Evolutionary conservation across 2,329 filamentous ascomycete genomes (phyloP).

Genomic region (Pezicula radicicola): DNA sequence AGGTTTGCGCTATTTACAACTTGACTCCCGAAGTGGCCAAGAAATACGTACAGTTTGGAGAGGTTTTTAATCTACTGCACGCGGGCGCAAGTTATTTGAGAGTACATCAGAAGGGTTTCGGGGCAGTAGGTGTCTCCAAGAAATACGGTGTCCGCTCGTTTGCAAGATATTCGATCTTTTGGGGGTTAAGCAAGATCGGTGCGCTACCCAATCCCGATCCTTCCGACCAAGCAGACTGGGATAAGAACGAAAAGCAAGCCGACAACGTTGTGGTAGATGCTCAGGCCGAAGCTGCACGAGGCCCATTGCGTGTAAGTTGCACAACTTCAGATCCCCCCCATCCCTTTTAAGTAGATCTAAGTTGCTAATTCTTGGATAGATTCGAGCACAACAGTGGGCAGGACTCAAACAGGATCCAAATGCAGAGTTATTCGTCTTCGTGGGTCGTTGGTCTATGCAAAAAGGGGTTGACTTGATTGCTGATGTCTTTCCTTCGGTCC

Average conservation of each 20-base stretch:
- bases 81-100: conserved; percentile 60
- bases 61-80: conserved; percentile 67
- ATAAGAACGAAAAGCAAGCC: conserved; percentile 63
- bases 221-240: conserved; percentile 51
- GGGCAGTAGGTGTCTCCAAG: conserved; percentile 64
- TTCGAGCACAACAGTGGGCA: conserved; percentile 66
- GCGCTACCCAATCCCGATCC: conserved; percentile 66
- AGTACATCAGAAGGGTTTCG: conserved; percentile 65
- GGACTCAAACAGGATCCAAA: conserved; percentile 57
- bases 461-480: conserved; percentile 68
- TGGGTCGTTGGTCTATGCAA: conserved; percentile 67
- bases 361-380: too few species aligned
- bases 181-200: conserved; percentile 65
- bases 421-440: conserved; percentile 65
- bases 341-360: too few species aligned
- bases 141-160: conserved; percentile 67
- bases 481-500: conserved; percentile 61
- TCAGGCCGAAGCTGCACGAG: conserved; percentile 49
- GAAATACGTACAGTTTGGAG: conserved; percentile 64
- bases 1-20: conserved; percentile 65
- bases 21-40: conserved; percentile 52
- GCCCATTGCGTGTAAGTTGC: conserved; percentile 30
- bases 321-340: too few species aligned
- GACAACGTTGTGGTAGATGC: conserved; percentile 46
- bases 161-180: conserved; percentile 67